phyloP scores from a whole-genome alignment of 768 basidiomycete genomes.

The Phanerochaete sordida region DNA sequence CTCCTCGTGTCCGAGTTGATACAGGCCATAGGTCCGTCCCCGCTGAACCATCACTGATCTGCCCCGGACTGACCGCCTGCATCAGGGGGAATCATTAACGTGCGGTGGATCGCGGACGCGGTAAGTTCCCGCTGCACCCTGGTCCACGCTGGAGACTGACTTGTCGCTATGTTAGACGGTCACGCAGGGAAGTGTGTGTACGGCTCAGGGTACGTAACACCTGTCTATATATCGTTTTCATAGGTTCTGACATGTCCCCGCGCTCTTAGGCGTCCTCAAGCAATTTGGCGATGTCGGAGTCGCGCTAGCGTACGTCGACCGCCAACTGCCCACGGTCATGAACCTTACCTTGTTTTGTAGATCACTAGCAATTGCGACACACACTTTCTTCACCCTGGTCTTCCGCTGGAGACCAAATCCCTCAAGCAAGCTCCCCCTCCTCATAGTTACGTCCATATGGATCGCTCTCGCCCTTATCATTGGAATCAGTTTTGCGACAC shows the following conservation, averaged over 20 bases:
- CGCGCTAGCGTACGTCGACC: constrained; percentile 31
- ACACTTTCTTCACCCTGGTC: constrained; percentile 37
- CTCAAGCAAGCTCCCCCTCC: constrained; percentile 28
- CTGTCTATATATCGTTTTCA: background rate
- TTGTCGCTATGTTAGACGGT: constrained; percentile 21
- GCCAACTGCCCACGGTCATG: background rate
- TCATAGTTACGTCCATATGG: constrained; percentile 37
- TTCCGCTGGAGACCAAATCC: constrained; percentile 27
- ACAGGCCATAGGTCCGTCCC: constrained; percentile 21
- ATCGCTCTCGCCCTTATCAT: constrained; percentile 36
- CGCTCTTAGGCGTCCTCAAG: constrained; percentile 30
- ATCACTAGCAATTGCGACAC: constrained; percentile 32
- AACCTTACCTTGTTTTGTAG: background rate
- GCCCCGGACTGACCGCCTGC: background rate
- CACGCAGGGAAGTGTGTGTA: constrained; percentile 28
- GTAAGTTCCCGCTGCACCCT: background rate
- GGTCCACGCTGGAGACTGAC: background rate
- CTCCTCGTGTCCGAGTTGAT: constrained; percentile 26
- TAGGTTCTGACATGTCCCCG: background rate
- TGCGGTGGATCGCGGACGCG: constrained; percentile 18
- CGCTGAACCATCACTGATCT: background rate
- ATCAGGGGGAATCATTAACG: constrained; percentile 36
- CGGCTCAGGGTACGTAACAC: constrained; percentile 29
- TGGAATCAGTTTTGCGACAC: constrained; percentile 33
- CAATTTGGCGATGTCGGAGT: constrained; percentile 40